These are phyloP conservation scores for Akanthomyces uredinophilus DNA, from an alignment of 2,329 filamentous ascomycete genomes.

Conservation along the genomic window DNA sequence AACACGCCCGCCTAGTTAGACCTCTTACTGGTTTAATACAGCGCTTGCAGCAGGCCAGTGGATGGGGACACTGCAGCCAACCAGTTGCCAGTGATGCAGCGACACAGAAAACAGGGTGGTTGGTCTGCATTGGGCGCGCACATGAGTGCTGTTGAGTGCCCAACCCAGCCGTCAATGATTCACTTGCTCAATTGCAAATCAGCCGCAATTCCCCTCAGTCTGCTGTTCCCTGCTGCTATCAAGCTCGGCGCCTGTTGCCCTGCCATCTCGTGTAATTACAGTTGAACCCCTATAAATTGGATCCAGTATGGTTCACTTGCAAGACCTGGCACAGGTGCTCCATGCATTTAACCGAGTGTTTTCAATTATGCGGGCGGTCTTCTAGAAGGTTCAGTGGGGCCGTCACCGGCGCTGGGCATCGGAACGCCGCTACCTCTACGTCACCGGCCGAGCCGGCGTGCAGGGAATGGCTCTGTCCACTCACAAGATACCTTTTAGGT, in stretches of 20 bases:
- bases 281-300: constrained; percentile 11
- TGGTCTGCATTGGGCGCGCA: constrained; percentile 10
- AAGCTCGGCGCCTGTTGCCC: background rate
- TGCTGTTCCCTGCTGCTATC: background rate
- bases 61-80: background rate
- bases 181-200: background rate
- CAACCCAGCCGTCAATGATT: background rate
- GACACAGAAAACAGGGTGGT: background rate
- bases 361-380: constrained; percentile 32
- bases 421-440: background rate
- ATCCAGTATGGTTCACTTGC: background rate
- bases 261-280: constrained; percentile 5
- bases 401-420: background rate
- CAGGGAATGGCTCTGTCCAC: background rate
- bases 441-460: constrained; percentile 1
- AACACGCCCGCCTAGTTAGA: background rate
- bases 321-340: background rate
- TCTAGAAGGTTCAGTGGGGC: constrained; percentile 45
- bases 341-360: constrained; percentile 26
- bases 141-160: background rate
- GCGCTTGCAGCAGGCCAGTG: background rate
- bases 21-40: background rate
- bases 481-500: too few species aligned
- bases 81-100: background rate
- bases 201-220: background rate